Base-by-base conservation (phyloP, 257 asterid genomes). In the Penstemon davidsonii region DNA sequence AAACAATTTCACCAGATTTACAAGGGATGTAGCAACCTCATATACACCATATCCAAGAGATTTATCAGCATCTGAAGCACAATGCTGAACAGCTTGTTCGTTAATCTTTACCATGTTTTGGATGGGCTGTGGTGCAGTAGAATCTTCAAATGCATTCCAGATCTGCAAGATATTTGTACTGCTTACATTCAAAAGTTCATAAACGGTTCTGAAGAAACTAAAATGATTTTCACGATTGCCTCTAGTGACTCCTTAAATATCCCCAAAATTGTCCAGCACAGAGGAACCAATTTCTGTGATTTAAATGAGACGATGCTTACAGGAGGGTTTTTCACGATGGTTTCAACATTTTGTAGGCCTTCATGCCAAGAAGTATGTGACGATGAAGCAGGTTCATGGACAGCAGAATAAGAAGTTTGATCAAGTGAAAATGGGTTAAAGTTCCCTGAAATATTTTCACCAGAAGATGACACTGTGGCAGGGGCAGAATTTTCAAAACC, bases 91-190 rank as follows among this genome's bases (percentile, higher is more conserved):
- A 43, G 67, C 81, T 47, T 74, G 73, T 59, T 76, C 74, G 52
- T 47, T 67, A 64, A 67, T 78, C 66, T 75, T 72, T 15, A 42
- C 64, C 74, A 74, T 72, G 42, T 67, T 63, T 47, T 67, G 76
- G 62, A 63, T 40, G 10, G 79, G 69, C 54, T 71, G 80, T 51
- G 62, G 78, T 55, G 69, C 82, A 49, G 55, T 67, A 63, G 80
- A 75, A 60, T 79, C 83, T 55, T 81, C 87, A 68, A 88, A 90
- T 49, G 88, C 85, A 76, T 76, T 82, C 97, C 98, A 87, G 44
- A 76, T 58, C 98, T 90, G 88, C 79, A 79, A 61, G 55, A 77
- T 58, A 75, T 43, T 62, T n/a, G 65, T 40, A 36, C 64, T 57
- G 49, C 57, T 50, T 67, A 67, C 8, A 66, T 19, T 58, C 47